A percentile compares a stretch with the other conserved stretches of the same genome.
Evolutionary conservation across 108 stramenopile species (phyloP).

Genomic region (Schizochytrium sp.): DNA sequence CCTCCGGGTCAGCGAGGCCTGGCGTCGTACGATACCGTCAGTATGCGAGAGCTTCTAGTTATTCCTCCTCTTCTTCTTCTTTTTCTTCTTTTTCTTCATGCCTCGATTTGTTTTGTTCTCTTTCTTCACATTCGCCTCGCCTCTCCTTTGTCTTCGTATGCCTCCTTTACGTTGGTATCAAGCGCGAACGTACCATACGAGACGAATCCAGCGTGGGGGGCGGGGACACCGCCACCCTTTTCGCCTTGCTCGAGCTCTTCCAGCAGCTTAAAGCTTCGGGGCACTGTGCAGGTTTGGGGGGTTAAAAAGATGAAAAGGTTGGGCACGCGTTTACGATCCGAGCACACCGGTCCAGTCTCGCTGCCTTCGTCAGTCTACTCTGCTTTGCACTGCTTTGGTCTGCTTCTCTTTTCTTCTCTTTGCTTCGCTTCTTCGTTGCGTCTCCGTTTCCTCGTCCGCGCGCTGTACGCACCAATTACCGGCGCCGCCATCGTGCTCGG

Average conservation of each 20-base stretch:
- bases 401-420: not conserved
- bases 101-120: no score
- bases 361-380: no score
- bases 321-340: no score
- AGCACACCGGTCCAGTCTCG: no score
- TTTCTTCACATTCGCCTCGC: no score
- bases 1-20: conserved; percentile 4
- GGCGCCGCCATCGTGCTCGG: not conserved
- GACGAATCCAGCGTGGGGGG: not conserved
- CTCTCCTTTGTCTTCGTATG: no score
- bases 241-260: conserved; percentile 5
- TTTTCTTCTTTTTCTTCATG: no score
- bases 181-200: not conserved
- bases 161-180: no score
- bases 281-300: not conserved
- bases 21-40: no score
- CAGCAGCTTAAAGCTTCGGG: not conserved
- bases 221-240: conserved; percentile 2
- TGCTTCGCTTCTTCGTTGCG: not conserved
- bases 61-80: no score
- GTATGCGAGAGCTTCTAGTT: no score
- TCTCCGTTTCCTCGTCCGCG: not conserved
- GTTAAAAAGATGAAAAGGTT: not conserved
- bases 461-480: not conserved
- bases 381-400: no score